These are phyloP conservation scores for Xylaria sp. DNA, from an alignment of 2,329 filamentous ascomycete genomes.

Conservation along the genomic window DNA sequence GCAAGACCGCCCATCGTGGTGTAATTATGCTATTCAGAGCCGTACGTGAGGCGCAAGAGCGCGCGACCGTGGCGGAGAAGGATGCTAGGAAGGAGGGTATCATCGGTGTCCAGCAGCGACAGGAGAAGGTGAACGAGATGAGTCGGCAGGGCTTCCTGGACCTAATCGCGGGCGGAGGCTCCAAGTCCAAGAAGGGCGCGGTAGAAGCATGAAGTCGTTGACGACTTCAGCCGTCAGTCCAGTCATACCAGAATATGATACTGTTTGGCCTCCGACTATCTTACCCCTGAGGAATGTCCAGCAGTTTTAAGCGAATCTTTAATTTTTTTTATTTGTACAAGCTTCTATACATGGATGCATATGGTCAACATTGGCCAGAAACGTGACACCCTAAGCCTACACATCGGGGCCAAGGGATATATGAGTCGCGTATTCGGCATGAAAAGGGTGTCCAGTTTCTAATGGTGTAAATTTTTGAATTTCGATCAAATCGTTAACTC, in stretches of 20 bases:
- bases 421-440: neutral
- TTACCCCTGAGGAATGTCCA: slow-evolving; percentile 14
- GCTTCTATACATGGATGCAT: slow-evolving; percentile 10
- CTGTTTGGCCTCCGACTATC: slow-evolving; percentile 9
- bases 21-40: slow-evolving; percentile 97
- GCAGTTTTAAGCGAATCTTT: neutral
- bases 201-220: slow-evolving; percentile 46
- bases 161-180: slow-evolving; percentile 66
- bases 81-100: slow-evolving; percentile 65
- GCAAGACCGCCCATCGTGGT: slow-evolving; percentile 86
- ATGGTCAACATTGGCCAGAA: slow-evolving; percentile 2
- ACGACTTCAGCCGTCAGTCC: slow-evolving; percentile 3
- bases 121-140: slow-evolving; percentile 91
- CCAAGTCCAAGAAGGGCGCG: slow-evolving; percentile 52
- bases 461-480: neutral
- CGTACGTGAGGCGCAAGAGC: slow-evolving; percentile 85
- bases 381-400: neutral
- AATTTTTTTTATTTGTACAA: slow-evolving; percentile 24
- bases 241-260: slow-evolving; percentile 7
- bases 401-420: neutral
- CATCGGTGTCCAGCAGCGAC: slow-evolving; percentile 71
- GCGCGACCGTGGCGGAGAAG: slow-evolving; percentile 71
- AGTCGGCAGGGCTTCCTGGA: slow-evolving; percentile 95
- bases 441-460: neutral
- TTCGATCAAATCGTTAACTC: slow-evolving; percentile 7